Conservation (phyloP, 305 asterid species). For the Rubia tinctorum region DNA sequence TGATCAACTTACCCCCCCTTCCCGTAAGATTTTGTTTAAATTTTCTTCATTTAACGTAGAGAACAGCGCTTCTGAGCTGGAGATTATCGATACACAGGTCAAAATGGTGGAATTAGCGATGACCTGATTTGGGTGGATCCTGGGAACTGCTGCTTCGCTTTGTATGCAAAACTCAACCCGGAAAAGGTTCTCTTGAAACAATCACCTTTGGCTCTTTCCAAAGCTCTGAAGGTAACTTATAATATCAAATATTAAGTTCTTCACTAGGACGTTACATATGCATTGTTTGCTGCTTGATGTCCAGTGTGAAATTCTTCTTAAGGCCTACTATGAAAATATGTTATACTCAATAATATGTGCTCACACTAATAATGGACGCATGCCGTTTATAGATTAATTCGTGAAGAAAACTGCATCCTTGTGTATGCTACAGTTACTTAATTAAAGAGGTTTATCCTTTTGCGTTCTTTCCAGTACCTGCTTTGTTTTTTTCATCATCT, state of each 20-base stretch:
- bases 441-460: not conserved
- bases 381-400: not conserved
- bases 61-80: conserved; percentile 18
- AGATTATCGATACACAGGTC: conserved; percentile 20
- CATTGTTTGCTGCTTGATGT: not conserved
- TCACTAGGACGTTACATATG: not conserved
- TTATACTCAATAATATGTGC: not conserved
- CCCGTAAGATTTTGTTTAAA: conserved; percentile 22
- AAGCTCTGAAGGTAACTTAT: conserved; percentile 78
- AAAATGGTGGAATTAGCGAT: conserved; percentile 32
- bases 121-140: conserved; percentile 84
- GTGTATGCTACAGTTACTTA: no score
- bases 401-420: not conserved
- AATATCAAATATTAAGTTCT: conserved; percentile 10
- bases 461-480: no score
- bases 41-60: conserved; percentile 10
- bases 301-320: not conserved
- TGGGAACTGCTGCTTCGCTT: conserved; percentile 70
- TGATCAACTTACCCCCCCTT: conserved; percentile 47
- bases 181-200: conserved; percentile 64
- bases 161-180: conserved; percentile 68
- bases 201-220: conserved; percentile 89
- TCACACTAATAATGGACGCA: not conserved
- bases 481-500: not conserved
- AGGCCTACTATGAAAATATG: not conserved